These are phyloP conservation scores for Lichtheimia ramosa DNA, from an alignment of 371 early-diverging fungal species.

Conservation along the genomic window DNA sequence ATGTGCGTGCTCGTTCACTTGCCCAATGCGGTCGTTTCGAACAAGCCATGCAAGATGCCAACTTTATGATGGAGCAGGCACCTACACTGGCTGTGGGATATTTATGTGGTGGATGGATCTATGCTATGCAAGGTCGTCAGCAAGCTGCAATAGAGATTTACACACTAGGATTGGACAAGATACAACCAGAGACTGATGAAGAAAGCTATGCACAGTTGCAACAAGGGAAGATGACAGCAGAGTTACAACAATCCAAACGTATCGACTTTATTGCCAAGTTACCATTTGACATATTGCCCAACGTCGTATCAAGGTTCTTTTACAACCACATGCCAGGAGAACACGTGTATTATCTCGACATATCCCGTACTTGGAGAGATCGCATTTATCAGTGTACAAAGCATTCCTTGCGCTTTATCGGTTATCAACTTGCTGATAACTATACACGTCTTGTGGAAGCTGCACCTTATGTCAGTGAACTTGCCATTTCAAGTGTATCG, in stretches of 20 bases:
- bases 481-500: too few species aligned
- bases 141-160: background rate
- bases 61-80: background rate
- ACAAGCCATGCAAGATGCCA: background rate
- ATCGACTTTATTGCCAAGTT: background rate
- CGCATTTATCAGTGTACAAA: too few species aligned
- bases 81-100: background rate
- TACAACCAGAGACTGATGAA: background rate
- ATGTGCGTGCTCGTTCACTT: background rate
- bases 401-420: too few species aligned
- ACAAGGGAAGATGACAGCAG: background rate
- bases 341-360: too few species aligned
- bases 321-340: too few species aligned
- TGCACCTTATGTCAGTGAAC: too few species aligned
- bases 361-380: too few species aligned
- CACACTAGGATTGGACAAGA: background rate
- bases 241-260: background rate
- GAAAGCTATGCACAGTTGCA: background rate
- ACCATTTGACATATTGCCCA: background rate
- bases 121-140: slow-evolving; percentile 4
- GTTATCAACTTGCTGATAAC: too few species aligned
- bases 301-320: background rate
- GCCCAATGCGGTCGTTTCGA: background rate
- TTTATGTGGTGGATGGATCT: background rate
- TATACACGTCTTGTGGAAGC: too few species aligned